Conservation (phyloP, 2,329 filamentous ascomycete species). For the Samsoniella hepiali region DNA sequence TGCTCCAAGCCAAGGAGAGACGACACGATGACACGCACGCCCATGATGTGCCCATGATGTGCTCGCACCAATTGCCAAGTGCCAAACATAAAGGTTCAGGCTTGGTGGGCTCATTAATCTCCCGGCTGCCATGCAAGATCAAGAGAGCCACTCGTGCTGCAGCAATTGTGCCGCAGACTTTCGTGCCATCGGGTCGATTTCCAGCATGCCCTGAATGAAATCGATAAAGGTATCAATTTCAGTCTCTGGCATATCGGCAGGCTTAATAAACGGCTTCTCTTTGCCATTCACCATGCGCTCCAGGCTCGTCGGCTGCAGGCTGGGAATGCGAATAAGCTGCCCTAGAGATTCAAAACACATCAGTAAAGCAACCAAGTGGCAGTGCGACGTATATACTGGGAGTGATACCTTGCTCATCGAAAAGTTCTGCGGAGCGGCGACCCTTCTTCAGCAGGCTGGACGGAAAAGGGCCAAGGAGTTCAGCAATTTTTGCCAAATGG, state of each 20-base stretch:
- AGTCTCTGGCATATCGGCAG: background rate
- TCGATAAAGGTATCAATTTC: background rate
- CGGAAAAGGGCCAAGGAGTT: background rate
- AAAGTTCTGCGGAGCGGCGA: background rate
- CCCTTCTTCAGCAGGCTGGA: background rate
- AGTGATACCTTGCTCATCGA: constrained; percentile 5
- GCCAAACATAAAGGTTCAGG: too few species aligned
- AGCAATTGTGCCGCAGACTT: constrained; percentile 6
- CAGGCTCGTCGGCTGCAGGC: background rate
- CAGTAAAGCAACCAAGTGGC: background rate
- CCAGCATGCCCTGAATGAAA: constrained; percentile 6
- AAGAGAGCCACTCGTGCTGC: constrained; percentile 1
- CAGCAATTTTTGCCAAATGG: background rate
- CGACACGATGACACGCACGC: too few species aligned
- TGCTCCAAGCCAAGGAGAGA: too few species aligned
- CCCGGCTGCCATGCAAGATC: too few species aligned
- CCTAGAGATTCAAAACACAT: background rate
- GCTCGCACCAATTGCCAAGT: too few species aligned
- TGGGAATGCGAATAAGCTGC: background rate
- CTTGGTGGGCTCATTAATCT: too few species aligned
- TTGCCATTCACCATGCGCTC: background rate
- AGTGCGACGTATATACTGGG: background rate
- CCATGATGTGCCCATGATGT: too few species aligned
- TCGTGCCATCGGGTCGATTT: constrained; percentile 1
- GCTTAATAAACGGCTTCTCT: background rate